Percentiles rank a stretch among this genome's conserved stretches.
Evolutionary conservation across 202 grass and related monocot genomes (phyloP).

Genomic region (Dendrocalamus latiflorus): DNA sequence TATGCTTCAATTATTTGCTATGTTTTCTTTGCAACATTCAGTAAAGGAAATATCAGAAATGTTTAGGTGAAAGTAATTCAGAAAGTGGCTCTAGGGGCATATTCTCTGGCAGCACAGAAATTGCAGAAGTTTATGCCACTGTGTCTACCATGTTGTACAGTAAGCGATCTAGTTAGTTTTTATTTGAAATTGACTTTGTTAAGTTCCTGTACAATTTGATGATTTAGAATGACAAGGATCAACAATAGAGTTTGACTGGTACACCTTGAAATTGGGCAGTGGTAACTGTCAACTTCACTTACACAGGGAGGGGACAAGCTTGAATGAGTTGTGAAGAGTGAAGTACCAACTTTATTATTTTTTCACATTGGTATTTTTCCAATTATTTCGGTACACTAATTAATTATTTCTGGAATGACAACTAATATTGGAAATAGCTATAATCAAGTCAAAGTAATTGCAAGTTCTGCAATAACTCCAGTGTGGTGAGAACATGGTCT

Average conservation of each 20-base stretch:
- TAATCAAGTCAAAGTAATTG: neutral
- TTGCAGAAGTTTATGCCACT: neutral
- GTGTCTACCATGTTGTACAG: neutral
- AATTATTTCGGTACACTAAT: neutral
- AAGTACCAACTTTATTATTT: neutral
- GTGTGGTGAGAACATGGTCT: neutral
- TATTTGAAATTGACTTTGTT: neutral
- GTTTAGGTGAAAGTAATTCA: slow-evolving; percentile 1
- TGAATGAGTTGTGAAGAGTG: neutral
- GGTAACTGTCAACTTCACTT: neutral
- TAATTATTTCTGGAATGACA: neutral
- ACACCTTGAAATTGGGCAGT: neutral
- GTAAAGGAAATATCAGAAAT: neutral
- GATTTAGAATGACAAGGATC: neutral
- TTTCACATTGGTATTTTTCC: neutral
- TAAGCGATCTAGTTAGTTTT: neutral
- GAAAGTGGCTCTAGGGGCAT: neutral
- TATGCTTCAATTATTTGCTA: slow-evolving; percentile 3
- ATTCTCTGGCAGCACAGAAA: neutral
- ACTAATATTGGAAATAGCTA: neutral
- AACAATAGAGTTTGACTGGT: neutral
- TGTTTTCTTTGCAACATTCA: neutral
- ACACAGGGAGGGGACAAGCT: neutral
- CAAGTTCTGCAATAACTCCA: slow-evolving; percentile 5
- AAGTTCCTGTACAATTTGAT: neutral